These are phyloP conservation scores for Benincasa hispida DNA, from an alignment of 306 rosid species.

Conservation along the genomic window DNA sequence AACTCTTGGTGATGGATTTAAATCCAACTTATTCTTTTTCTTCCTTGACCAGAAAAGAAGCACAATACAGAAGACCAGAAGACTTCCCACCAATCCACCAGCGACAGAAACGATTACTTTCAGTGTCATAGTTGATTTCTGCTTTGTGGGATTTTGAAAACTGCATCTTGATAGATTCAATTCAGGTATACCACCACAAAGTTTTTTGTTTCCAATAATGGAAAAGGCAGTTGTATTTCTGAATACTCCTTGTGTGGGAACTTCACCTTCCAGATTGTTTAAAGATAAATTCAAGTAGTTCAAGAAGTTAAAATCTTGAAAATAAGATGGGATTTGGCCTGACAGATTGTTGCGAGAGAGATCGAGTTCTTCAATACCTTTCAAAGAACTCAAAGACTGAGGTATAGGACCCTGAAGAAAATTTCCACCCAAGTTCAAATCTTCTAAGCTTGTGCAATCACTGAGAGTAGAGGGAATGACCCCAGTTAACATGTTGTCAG, in stretches of 20 bases:
- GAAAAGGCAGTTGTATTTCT: background rate
- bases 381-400: background rate
- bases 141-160: background rate
- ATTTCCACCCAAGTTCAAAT: conserved; percentile 1
- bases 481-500: conserved; percentile 12
- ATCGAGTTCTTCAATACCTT: conserved; percentile 1
- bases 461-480: conserved; percentile 6
- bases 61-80: background rate
- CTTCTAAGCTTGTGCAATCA: background rate
- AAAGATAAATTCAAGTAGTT: conserved; percentile 8
- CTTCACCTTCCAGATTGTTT: conserved; percentile 16
- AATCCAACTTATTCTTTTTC: background rate
- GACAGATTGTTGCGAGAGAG: conserved; percentile 18
- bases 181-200: conserved; percentile 14
- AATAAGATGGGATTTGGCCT: conserved; percentile 1
- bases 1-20: background rate
- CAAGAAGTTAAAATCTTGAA: background rate
- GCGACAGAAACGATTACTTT: background rate
- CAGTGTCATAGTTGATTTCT: background rate
- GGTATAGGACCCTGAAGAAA: conserved; percentile 14
- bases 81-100: background rate
- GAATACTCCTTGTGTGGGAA: conserved; percentile 10
- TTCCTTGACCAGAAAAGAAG: background rate
- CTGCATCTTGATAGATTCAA: conserved; percentile 7
- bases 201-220: background rate